Conservation (phyloP, 148 eudicot genomes). For the Linanthus parryae region DNA sequence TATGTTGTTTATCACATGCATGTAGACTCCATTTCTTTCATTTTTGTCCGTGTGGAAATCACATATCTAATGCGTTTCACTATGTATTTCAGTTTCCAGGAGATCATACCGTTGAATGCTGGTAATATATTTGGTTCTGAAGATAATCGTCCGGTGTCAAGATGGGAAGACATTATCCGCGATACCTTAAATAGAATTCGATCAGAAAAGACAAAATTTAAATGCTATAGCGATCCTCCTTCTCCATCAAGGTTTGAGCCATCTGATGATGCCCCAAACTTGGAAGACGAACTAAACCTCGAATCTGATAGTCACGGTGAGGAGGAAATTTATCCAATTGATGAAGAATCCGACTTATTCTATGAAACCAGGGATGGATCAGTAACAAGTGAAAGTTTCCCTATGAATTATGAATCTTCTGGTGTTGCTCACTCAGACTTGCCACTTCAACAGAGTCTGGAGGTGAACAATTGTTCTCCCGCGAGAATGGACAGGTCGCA, state of each 20-base stretch:
- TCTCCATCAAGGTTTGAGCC: conserved; percentile 88
- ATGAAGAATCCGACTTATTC: conserved; percentile 45
- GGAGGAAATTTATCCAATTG: conserved; percentile 62
- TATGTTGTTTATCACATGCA: too few species aligned
- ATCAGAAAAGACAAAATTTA: conserved; percentile 45
- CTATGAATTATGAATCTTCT: conserved; percentile 14
- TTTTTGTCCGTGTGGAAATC: too few species aligned
- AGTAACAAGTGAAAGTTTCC: too few species aligned
- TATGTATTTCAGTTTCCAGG: conserved; percentile 85
- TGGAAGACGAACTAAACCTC: conserved; percentile 62
- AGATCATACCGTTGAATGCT: conserved; percentile 89
- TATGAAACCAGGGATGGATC: too few species aligned
- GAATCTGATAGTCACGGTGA: conserved; percentile 64
- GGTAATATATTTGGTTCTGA: conserved; percentile 92
- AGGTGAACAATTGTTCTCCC: conserved; percentile 38
- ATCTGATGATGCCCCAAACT: conserved; percentile 60
- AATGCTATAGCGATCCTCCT: conserved; percentile 87
- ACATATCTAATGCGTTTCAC: too few species aligned
- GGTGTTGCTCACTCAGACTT: conserved; percentile 11
- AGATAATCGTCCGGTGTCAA: conserved; percentile 74
- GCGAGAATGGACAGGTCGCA: conserved; percentile 41
- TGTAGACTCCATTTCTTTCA: too few species aligned
- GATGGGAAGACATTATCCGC: conserved; percentile 84
- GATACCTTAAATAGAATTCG: conserved; percentile 55
- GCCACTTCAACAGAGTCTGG: conserved; percentile 21